Percentiles rank a stretch among this genome's conserved stretches.
Conservation (phyloP, 2,329 filamentous ascomycete species). For the Parasarocladium wereldwijsianum region DNA sequence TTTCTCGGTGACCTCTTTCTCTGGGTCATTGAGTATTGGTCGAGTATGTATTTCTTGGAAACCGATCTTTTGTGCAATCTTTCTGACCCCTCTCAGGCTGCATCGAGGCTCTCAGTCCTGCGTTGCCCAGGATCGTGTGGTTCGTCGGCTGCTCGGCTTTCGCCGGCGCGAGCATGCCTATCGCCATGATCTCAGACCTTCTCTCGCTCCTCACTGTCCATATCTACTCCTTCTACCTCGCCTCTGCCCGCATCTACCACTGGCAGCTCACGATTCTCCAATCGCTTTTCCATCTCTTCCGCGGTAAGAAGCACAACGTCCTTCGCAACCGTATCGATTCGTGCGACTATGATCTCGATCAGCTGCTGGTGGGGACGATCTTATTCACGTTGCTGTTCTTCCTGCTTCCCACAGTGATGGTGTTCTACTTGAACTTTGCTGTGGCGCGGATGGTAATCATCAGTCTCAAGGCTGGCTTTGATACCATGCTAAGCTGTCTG, state of each 20-base stretch:
- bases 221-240: slow-evolving; percentile 96
- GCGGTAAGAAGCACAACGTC: slow-evolving; percentile 95
- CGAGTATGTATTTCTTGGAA: slow-evolving; percentile 40
- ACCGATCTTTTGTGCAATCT: background rate
- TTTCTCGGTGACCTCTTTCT: slow-evolving; percentile 92
- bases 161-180: slow-evolving; percentile 90
- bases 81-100: slow-evolving; percentile 36
- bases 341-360: slow-evolving; percentile 96
- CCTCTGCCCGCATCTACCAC: slow-evolving; percentile 91
- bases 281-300: slow-evolving; percentile 96
- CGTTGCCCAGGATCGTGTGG: slow-evolving; percentile 76
- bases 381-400: slow-evolving; percentile 93
- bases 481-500: slow-evolving; percentile 81
- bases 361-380: slow-evolving; percentile 89
- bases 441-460: slow-evolving; percentile 92
- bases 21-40: slow-evolving; percentile 99
- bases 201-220: slow-evolving; percentile 84
- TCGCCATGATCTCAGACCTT: slow-evolving; percentile 88
- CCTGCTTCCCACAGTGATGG: slow-evolving; percentile 81
- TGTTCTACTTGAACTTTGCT: slow-evolving; percentile 95
- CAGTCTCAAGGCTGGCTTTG: slow-evolving; percentile 75
- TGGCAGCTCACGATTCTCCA: slow-evolving; percentile 97
- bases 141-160: slow-evolving; percentile 92
- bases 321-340: slow-evolving; percentile 95
- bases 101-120: slow-evolving; percentile 62